These are phyloP conservation scores for Candida ovalis DNA, from an alignment of 805 yeast species.

Conservation along the genomic window DNA sequence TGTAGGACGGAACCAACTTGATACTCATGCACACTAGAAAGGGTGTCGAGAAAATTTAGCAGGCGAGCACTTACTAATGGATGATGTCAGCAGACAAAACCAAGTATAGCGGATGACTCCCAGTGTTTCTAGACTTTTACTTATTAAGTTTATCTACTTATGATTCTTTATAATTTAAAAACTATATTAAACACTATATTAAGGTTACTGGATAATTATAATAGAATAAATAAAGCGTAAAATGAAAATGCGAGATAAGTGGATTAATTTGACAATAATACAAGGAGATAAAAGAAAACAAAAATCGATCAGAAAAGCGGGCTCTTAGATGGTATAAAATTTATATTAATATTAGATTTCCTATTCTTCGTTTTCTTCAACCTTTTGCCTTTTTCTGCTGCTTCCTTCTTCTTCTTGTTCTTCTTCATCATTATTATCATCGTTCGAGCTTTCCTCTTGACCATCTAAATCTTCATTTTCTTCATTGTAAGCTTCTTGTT, in stretches of 20 bases:
- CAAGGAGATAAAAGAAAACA: no score
- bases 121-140: no score
- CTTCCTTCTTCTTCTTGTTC: slow-evolving; percentile 15
- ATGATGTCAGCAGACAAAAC: background rate
- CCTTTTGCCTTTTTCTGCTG: slow-evolving; percentile 3
- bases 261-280: no score
- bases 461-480: slow-evolving; percentile 19
- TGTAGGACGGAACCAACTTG: no score
- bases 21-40: background rate
- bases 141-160: no score
- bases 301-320: background rate
- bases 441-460: slow-evolving; percentile 13
- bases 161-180: no score
- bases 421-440: slow-evolving; percentile 9
- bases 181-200: background rate
- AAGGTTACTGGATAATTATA: background rate
- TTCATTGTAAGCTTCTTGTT: slow-evolving; percentile 24
- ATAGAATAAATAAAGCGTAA: background rate
- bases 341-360: background rate
- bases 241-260: background rate
- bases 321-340: background rate
- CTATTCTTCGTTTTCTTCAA: slow-evolving; percentile 9
- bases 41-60: background rate
- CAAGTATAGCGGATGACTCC: no score
- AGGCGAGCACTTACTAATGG: background rate